phyloP scores from a whole-genome alignment of 2,329 filamentous ascomycete genomes.

The Botrytis sinoallii region DNA sequence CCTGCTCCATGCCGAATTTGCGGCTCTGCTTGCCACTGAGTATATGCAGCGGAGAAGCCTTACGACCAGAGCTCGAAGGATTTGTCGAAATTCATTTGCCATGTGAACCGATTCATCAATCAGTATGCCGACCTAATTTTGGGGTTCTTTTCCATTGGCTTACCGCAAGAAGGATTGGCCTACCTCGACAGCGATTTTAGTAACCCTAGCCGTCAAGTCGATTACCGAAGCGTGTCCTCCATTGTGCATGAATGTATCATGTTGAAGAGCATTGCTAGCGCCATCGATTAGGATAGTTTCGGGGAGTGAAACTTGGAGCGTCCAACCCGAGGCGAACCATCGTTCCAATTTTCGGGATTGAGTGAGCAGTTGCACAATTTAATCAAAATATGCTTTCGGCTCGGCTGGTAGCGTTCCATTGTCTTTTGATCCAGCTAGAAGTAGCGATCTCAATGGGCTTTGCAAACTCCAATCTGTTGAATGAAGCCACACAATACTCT shows the following conservation, averaged over 20 bases:
- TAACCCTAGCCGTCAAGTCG: neutral
- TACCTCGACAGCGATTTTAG: neutral
- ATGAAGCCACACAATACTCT: slow-evolving; percentile 7
- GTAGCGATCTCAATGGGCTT: neutral
- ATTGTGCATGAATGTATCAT: neutral
- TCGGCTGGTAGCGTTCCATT: neutral
- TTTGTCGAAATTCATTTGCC: neutral
- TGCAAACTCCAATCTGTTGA: neutral
- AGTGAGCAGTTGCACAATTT: neutral
- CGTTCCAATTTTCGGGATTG: neutral
- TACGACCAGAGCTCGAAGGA: neutral
- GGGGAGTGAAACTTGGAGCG: neutral
- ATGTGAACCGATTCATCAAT: neutral
- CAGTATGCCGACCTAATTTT: neutral
- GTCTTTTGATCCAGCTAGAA: neutral
- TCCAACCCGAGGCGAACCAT: neutral
- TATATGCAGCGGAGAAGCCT: neutral
- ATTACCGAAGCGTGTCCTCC: neutral
- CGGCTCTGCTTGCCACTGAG: neutral
- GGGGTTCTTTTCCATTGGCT: neutral
- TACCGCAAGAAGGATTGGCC: neutral
- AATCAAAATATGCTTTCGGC: neutral
- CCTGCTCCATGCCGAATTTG: neutral
- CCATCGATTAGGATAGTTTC: neutral
- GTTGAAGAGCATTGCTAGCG: neutral